Base-by-base conservation (phyloP, 768 basidiomycete species). In the Phanerodontia chrysosporium region DNA sequence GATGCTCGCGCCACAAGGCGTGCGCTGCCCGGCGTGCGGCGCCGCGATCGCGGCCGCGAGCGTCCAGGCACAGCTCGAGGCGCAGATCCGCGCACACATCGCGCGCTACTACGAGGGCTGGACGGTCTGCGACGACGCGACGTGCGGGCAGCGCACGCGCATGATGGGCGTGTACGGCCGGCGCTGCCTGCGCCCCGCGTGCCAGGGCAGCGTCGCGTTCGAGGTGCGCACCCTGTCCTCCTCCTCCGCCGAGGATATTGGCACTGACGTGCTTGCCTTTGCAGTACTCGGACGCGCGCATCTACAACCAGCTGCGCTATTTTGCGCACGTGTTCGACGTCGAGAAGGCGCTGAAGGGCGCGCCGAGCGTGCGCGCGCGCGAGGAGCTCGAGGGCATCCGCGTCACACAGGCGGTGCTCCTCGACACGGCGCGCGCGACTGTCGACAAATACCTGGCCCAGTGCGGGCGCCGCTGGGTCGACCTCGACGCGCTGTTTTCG, bases 121-220 rank as follows among this genome's bases (percentile, higher is more conserved):
- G 90, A 87, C 83, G 0, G 75, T 89, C 5, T 99, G 97, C 73
- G 82, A 94, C 65, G 97, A 98, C 61, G 76, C 83, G 22, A 88
- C 87, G 0, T 99, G 97, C 67, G 83, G 83, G 9, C 79, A 85
- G 60, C 82, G 90, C 36, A 95, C 96, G n/a, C 80, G 97, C 21
- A 90, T 87, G 81, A 96, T 98, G 92, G 80, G 90, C 35, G 92
- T 98, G 0, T 95, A 94, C 70, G 95, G 93, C 6, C 81, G 86
- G 30, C 78, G 87, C 51, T 99, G 97, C 70, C 69, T 94, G 56
- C 81, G 83, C 48, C 74, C 71, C 6, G 84, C 80, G 10, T 96
- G 94, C 71, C 78, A 73, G 60, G 91, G 91, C 2, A 77, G 72
- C 18, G 88, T 95, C 57, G 64, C 81, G 16, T 87, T 90, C 60